Evolutionary conservation across 805 yeast species (phyloP).

Genomic region (Yamadazyma akitaensis): DNA sequence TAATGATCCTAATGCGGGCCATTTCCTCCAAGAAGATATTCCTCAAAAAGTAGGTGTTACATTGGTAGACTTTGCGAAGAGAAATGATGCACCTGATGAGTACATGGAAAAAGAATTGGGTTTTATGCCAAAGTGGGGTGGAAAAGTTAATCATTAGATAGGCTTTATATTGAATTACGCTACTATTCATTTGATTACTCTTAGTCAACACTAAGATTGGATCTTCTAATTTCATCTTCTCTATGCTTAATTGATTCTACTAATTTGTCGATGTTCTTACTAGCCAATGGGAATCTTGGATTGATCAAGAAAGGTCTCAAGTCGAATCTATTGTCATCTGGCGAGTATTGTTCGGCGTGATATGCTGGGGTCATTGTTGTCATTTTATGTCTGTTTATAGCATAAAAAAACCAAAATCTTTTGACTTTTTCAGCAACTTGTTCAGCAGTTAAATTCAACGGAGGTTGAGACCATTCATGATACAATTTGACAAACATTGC

Average conservation of each 20-base stretch:
- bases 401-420: slow-evolving; percentile 87
- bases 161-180: background rate
- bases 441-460: slow-evolving; percentile 63
- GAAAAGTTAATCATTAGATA: slow-evolving; percentile 21
- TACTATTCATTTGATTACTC: background rate
- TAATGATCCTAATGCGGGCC: slow-evolving; percentile 58
- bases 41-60: slow-evolving; percentile 66
- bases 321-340: slow-evolving; percentile 96
- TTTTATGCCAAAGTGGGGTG: slow-evolving; percentile 39
- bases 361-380: slow-evolving; percentile 96
- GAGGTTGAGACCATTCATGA: slow-evolving; percentile 86
- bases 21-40: slow-evolving; percentile 91
- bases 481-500: slow-evolving; percentile 87
- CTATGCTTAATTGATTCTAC: slow-evolving; percentile 55
- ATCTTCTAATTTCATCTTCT: slow-evolving; percentile 23
- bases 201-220: slow-evolving; percentile 46
- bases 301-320: slow-evolving; percentile 92
- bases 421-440: slow-evolving; percentile 91
- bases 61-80: slow-evolving; percentile 45
- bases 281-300: slow-evolving; percentile 87
- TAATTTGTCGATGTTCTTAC: slow-evolving; percentile 78
- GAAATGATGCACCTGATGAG: slow-evolving; percentile 38
- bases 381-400: slow-evolving; percentile 94
- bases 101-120: slow-evolving; percentile 29
- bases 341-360: slow-evolving; percentile 97